Evolutionary conservation across 768 basidiomycete species (phyloP).

Genomic region (Calvatia gigantea): DNA sequence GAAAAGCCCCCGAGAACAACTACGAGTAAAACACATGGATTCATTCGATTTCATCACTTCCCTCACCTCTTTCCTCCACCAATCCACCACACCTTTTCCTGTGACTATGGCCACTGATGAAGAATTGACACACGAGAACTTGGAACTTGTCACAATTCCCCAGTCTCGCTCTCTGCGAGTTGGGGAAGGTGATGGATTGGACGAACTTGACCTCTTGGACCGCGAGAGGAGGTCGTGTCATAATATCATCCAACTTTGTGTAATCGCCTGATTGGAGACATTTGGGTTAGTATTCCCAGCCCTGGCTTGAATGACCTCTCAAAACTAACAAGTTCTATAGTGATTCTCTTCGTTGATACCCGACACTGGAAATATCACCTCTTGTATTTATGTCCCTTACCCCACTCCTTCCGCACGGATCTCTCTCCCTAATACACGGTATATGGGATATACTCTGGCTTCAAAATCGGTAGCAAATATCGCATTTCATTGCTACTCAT

Average conservation of each 20-base stretch:
- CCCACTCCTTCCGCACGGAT: too few species aligned
- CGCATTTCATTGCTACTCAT: too few species aligned
- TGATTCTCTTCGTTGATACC: too few species aligned
- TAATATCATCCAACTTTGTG: not conserved
- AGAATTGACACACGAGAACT: not conserved
- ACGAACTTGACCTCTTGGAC: not conserved
- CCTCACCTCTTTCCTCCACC: not conserved
- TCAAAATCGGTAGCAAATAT: too few species aligned
- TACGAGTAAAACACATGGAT: not conserved
- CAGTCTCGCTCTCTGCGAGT: not conserved
- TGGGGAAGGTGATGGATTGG: not conserved
- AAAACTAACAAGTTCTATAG: too few species aligned
- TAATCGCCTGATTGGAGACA: not conserved
- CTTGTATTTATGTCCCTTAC: too few species aligned
- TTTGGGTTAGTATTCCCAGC: not conserved
- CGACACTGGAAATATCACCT: too few species aligned
- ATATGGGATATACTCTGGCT: too few species aligned
- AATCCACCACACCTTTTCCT: not conserved
- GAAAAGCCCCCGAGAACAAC: too few species aligned
- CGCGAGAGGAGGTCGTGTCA: not conserved
- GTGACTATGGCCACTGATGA: not conserved
- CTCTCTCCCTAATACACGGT: too few species aligned
- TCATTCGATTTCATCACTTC: not conserved
- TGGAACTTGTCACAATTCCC: not conserved
- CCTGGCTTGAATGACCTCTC: too few species aligned